phyloP scores from a whole-genome alignment of 179 eudicot genomes.

The Monotropa hypopitys region DNA sequence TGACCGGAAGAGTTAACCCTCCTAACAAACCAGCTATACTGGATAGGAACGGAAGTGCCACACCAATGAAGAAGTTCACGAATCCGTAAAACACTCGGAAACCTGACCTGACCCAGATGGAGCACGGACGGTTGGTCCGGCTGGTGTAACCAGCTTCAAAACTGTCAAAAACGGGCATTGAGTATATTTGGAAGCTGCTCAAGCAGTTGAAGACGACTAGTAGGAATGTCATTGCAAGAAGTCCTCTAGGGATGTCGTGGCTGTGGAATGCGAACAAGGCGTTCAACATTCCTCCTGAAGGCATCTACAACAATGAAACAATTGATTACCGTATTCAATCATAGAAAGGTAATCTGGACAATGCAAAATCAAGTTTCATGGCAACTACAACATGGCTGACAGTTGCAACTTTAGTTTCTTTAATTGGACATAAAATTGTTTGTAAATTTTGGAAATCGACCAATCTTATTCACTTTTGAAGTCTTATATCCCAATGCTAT shows the following conservation, averaged over 20 bases:
- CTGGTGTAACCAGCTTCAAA: constrained; percentile 92
- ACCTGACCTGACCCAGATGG: constrained; percentile 89
- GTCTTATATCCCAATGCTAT: not conserved
- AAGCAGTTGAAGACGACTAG: constrained; percentile 88
- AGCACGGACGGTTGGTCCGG: constrained; percentile 83
- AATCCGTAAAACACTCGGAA: constrained; percentile 84
- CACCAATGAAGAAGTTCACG: constrained; percentile 63
- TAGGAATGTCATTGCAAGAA: constrained; percentile 75
- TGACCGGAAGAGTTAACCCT: constrained; percentile 44
- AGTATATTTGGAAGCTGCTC: constrained; percentile 94
- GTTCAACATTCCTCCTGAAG: constrained; percentile 77
- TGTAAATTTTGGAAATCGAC: not conserved
- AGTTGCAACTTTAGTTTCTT: not conserved
- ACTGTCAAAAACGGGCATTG: constrained; percentile 94
- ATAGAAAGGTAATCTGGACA: not conserved
- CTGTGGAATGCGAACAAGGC: constrained; percentile 75
- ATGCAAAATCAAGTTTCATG: not conserved
- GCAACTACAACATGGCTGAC: too few species aligned
- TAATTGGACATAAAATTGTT: not conserved
- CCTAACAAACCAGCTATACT: constrained; percentile 89
- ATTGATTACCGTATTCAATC: not conserved
- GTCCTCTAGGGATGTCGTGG: constrained; percentile 72
- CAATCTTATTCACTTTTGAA: not conserved
- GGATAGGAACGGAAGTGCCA: constrained; percentile 81
- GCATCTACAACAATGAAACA: constrained; percentile 45